Percentiles rank a stretch among this genome's conserved stretches.
phyloP scores from a whole-genome alignment of 2,329 filamentous ascomycete genomes.

The Alternaria longipes region DNA sequence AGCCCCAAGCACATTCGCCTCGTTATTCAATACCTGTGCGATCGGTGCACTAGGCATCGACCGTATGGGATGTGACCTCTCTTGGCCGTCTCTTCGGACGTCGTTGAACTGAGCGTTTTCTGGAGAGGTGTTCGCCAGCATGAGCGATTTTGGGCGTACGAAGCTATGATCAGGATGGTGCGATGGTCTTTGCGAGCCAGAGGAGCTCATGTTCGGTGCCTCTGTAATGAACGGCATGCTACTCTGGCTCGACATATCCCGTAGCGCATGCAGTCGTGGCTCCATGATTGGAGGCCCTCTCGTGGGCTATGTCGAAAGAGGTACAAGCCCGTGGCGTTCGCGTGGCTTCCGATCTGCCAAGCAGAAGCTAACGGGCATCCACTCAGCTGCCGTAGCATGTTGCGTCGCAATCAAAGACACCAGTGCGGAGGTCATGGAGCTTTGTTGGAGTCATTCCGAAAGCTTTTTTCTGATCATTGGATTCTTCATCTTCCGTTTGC shows the following conservation, averaged over 20 bases:
- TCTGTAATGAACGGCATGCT: constrained; percentile 4
- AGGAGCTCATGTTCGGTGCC: background rate
- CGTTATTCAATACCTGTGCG: constrained; percentile 47
- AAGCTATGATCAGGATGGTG: constrained; percentile 11
- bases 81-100: constrained; percentile 7
- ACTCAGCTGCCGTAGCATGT: background rate
- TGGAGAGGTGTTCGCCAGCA: constrained; percentile 11
- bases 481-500: background rate
- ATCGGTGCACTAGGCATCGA: constrained; percentile 44
- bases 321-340: constrained; percentile 13
- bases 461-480: background rate
- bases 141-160: constrained; percentile 15
- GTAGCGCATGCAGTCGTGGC: constrained; percentile 16
- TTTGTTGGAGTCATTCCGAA: background rate
- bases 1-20: constrained; percentile 18
- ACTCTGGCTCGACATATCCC: constrained; percentile 14
- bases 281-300: constrained; percentile 19
- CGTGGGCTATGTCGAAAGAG: constrained; percentile 15
- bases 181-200: constrained; percentile 8
- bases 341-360: constrained; percentile 11
- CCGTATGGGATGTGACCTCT: constrained; percentile 8
- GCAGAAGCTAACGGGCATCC: constrained; percentile 13
- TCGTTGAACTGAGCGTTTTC: constrained; percentile 12
- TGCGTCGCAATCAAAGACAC: background rate
- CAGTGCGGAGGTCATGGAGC: background rate